Base-by-base conservation (phyloP, 805 yeast species). In the Saturnispora diversa region DNA sequence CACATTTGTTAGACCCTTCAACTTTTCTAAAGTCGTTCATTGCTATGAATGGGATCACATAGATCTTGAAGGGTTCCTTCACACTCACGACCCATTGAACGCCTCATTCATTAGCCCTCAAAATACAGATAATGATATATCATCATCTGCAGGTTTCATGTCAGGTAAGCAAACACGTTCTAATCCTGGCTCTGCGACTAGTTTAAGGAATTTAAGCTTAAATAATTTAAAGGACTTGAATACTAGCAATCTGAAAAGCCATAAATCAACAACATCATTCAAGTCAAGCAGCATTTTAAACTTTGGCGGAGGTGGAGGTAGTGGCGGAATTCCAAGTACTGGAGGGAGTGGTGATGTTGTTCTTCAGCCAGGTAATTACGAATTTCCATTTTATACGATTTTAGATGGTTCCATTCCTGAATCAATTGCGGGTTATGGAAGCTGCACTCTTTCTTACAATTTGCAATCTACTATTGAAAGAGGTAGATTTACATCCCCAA, bases 391-490 rank as follows among this genome's bases (percentile, higher is more conserved):
- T 57, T 80, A 80, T 46, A 73, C 90, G 0, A 70, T 87, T 19
- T 55, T 90, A 17, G 95, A 95, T 0, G 97, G 97, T 1, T 69
- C 77, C 28, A 69, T 83, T 34, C 78, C 86, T 2, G 98, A 92
- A 59, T 80, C 94, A 21, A 80, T 92, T 6, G 95, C 88, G 56
- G 96, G 97, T 9, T 66, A 87, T 38, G 86, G 86, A 2, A 82
- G 90, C 38, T 85, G 86, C 22, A 74, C 83, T 11, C 66, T 83
- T 3, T 68, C 76, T 7, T 86, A 86, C 63, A 74, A 77, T 50
- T 56, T 90, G 39, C 83, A 80, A 49, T 90, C 96, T 1, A 70
- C 73, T 5, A 75, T 90, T 27, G 97, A 90, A 54, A 70, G 94
- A 42, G 87, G 94, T 2, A 75, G 87, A 42, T 83, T 84, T 53